Evolutionary conservation across 2,329 filamentous ascomycete genomes (phyloP).

Genomic region (Botryosphaeria agaves): DNA sequence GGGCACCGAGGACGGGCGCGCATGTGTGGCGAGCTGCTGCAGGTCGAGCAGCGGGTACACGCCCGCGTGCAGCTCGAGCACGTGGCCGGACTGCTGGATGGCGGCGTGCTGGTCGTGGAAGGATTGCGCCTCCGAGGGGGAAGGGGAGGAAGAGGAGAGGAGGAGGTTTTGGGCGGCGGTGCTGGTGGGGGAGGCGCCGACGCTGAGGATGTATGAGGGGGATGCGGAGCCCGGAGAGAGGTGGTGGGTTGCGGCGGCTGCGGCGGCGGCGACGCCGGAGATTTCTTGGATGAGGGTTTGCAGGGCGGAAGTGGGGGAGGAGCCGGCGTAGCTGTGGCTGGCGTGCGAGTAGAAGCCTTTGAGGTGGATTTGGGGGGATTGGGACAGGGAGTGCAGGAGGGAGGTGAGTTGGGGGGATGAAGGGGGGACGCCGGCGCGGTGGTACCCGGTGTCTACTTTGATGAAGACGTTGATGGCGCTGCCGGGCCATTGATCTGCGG

Average conservation of each 20-base stretch:
- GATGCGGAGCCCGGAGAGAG: slow-evolving; percentile 5
- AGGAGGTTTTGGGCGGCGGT: slow-evolving; percentile 45
- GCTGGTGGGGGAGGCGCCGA: slow-evolving; percentile 62
- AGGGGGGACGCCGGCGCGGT: slow-evolving; percentile 49
- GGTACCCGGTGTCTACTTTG: slow-evolving; percentile 59
- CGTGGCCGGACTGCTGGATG: slow-evolving; percentile 20
- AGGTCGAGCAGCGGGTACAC: slow-evolving; percentile 62
- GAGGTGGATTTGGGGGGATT: slow-evolving; percentile 25
- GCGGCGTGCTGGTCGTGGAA: too few relatives aligned
- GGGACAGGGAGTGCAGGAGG: slow-evolving; percentile 31
- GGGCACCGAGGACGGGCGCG: slow-evolving; percentile 24
- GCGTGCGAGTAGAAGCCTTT: slow-evolving; percentile 58
- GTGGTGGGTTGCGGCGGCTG: slow-evolving; percentile 13
- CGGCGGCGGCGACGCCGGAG: slow-evolving; percentile 30
- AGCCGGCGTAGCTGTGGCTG: slow-evolving; percentile 49
- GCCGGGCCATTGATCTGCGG: slow-evolving; percentile 25
- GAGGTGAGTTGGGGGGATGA: slow-evolving; percentile 26
- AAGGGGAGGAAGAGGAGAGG: slow-evolving; percentile 18
- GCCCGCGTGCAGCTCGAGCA: slow-evolving; percentile 57
- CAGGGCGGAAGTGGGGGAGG: slow-evolving; percentile 39
- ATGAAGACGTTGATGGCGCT: slow-evolving; percentile 44
- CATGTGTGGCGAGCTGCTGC: slow-evolving; percentile 61
- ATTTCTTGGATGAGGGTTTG: slow-evolving; percentile 43
- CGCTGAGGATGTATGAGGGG: slow-evolving; percentile 37
- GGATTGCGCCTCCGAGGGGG: slow-evolving; percentile 21